Evolutionary conservation across 306 rosid genomes (phyloP).

Genomic region (Lathyrus aphaca): DNA sequence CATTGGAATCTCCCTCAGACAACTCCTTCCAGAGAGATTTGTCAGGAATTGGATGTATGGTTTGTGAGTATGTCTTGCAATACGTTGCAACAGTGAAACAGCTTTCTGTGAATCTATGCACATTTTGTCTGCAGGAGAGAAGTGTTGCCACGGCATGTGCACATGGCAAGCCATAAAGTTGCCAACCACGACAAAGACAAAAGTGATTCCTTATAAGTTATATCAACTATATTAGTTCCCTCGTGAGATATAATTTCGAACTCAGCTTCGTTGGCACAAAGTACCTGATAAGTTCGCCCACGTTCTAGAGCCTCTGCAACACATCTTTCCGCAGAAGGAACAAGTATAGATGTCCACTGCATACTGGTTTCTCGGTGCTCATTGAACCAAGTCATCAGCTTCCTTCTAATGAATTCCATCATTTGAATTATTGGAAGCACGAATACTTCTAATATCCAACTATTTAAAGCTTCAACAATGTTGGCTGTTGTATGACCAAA

Average conservation of each 20-base stretch:
- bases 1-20: conserved; percentile 32
- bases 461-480: conserved; percentile 54
- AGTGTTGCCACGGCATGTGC: conserved; percentile 81
- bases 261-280: conserved; percentile 73
- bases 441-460: conserved; percentile 67
- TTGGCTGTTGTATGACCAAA: conserved; percentile 72
- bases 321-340: conserved; percentile 65
- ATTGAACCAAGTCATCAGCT: conserved; percentile 70
- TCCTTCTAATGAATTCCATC: conserved; percentile 75
- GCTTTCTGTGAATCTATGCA: conserved; percentile 76
- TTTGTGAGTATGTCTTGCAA: conserved; percentile 72
- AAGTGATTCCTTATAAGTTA: conserved; percentile 62
- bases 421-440: conserved; percentile 77
- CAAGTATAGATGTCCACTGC: conserved; percentile 75
- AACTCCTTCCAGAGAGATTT: conserved; percentile 59
- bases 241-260: conserved; percentile 50
- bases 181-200: conserved; percentile 78
- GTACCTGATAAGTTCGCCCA: conserved; percentile 64
- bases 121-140: conserved; percentile 74
- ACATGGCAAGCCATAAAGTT: conserved; percentile 70
- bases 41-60: conserved; percentile 81
- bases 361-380: conserved; percentile 74
- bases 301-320: conserved; percentile 66
- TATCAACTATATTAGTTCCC: conserved; percentile 48
- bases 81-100: conserved; percentile 76